These are phyloP conservation scores for Kwoniella bestiolae DNA, from an alignment of 768 basidiomycete genomes.

Conservation along the genomic window DNA sequence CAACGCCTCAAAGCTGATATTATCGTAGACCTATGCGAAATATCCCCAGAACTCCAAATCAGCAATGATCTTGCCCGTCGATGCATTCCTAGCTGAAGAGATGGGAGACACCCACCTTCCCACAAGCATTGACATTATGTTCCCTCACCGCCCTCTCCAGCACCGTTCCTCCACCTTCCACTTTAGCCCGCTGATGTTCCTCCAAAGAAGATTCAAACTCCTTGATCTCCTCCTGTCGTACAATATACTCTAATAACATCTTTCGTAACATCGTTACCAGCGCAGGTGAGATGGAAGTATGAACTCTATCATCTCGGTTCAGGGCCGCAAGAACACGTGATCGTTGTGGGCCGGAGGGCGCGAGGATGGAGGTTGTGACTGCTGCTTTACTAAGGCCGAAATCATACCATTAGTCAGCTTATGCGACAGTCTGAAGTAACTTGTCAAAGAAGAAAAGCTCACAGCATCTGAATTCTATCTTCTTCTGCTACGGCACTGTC, in stretches of 20 bases:
- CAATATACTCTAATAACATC: constrained; percentile 98
- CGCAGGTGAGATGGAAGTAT: constrained; percentile 38
- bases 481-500: constrained; percentile 90
- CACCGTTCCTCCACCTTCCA: constrained; percentile 88
- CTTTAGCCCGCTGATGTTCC: constrained; percentile 90
- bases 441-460: constrained; percentile 53
- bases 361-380: constrained; percentile 93
- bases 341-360: constrained; percentile 94
- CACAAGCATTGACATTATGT: constrained; percentile 94
- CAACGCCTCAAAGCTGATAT: constrained; percentile 93
- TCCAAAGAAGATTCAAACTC: constrained; percentile 85
- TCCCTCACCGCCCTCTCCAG: constrained; percentile 98
- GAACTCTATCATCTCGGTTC: constrained; percentile 88
- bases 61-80: background rate
- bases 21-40: constrained; percentile 72
- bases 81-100: background rate
- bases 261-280: constrained; percentile 74
- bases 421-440: background rate
- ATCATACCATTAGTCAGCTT: background rate
- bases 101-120: constrained; percentile 63
- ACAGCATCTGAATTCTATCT: constrained; percentile 89
- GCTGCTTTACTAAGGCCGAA: constrained; percentile 64
- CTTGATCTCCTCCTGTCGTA: constrained; percentile 84
- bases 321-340: constrained; percentile 90
- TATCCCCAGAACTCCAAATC: background rate